Evolutionary conservation across 257 asterid genomes (phyloP), one percentile per base, ranked within the genome.

Genomic region (Anisodus tanguticus): DNA sequence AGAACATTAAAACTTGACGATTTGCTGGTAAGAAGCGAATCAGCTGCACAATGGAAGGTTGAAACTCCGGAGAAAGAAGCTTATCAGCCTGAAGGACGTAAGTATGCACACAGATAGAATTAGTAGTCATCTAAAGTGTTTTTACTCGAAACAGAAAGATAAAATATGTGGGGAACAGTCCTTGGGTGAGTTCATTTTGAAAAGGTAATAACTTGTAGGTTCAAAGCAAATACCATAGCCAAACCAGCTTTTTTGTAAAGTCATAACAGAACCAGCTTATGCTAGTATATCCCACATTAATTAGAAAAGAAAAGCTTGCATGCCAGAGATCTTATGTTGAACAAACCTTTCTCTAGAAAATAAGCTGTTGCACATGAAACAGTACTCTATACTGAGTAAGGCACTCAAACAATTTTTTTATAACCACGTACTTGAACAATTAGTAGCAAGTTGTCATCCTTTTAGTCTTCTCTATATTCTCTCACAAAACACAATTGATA

Each of bases 11-110:
- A 51, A 95, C 90, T 89, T 95, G 98, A 82, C 98, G 95, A 88
- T 87, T 89, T 86, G 89, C 82, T 60, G 98, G 96, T 88, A 91
- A 74, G 89, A 91, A 95, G 80, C 91, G 90, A 77, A 95, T 95
- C 83, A 95, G 90, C 86, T 93, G 96, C 93, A 91, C 93, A 47
- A 95, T 87, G 39, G 98, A 93, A 79, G 98, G 98, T 83, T 92
- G 98, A 86, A 95, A 95, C 91, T 95, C 98, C 9, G 98, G 98
- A 0, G 98, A 92, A 84, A 95, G 88, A 87, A 95, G 98, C 92
- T 95, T 95, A 87, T 93, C 98, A 74, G 98, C 98, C 98, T 93
- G 97, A 89, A 89, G 84, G 78, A 85, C 80, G 88, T 64, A 51
- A 62, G 80, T 37, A 88, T 4, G 41, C 49, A 82, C 41, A 5